Evolutionary conservation across 495 filamentous ascomycete genomes (phyloP), one percentile per base, ranked within the genome.

Genomic region (Podospora tetraspora): DNA sequence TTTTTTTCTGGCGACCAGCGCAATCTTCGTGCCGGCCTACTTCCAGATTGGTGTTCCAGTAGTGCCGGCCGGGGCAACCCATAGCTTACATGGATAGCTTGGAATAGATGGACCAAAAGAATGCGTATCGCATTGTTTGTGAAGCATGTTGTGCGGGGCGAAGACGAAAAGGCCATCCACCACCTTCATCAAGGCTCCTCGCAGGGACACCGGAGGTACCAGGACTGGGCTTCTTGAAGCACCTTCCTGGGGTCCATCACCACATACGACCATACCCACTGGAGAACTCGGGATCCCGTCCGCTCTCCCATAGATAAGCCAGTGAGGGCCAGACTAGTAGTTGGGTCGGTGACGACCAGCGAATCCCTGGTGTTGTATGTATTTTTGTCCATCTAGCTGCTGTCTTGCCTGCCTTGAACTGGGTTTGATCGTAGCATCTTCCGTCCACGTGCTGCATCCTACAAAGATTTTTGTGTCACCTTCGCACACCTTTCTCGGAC

Each of bases 231-330:
- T 52, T n/a, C 43, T 52, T 52, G 43, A n/a, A 52, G 43, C 19
- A n/a, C 16, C 0, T n/a, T 52, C 43, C 16, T 52, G 6, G 0
- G 6, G 0, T 2, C 9, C 19, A 52, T 8, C 23, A 8, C n/a
- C 69, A 77, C 73, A 76, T 82, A 80, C 80, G 80, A 80, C 79
- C 80, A 81, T 74, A 82, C 64, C 73, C 73, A 74, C 27, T 72
- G 70, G 80, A 81, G 69, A 77, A 76, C 68, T 78, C 79, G 81
- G 79, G 77, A 80, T 81, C 80, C 82, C 81, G 81, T 84, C 80
- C 79, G 82, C 79, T 83, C 81, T 80, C 78, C 79, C 79, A 76
- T 81, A 78, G 78, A 77, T 72, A 79, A 80, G 72, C 73, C 66
- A 63, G 65, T 68, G 66, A 68, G 57, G 62, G 75, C 77, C 71